Evolutionary conservation across 129 eudicot species (phyloP).

Genomic region (Dittrichia graveolens): DNA sequence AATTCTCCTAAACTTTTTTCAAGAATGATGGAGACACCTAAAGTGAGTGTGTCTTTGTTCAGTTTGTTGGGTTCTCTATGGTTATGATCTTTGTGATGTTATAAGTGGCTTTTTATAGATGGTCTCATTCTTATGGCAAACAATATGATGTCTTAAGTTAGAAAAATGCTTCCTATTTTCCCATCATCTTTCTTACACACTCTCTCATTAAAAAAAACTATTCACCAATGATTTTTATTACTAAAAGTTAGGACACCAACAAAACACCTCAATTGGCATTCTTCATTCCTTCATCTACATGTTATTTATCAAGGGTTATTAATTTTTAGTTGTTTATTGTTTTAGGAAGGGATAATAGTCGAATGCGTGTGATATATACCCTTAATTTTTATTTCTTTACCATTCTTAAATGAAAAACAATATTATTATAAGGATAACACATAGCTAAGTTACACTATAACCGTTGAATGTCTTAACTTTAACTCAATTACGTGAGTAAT

Average conservation of each 20-base stretch:
- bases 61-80: conserved; percentile 13
- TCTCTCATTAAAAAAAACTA: conserved; percentile 38
- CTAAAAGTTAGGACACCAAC: conserved; percentile 69
- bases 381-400: too few species aligned
- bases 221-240: conserved; percentile 63
- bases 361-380: too few species aligned
- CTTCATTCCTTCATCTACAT: neutral
- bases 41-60: conserved; percentile 28
- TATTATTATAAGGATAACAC: too few species aligned
- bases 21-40: conserved; percentile 26
- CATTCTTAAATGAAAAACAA: too few species aligned
- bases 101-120: conserved; percentile 39
- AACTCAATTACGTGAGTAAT: too few species aligned
- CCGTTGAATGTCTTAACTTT: too few species aligned
- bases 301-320: neutral
- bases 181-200: conserved; percentile 58
- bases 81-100: conserved; percentile 37
- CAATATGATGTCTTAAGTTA: conserved; percentile 59
- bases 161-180: conserved; percentile 69
- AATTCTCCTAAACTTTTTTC: neutral
- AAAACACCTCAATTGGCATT: conserved; percentile 34
- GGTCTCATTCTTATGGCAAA: conserved; percentile 74
- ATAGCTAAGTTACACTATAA: too few species aligned
- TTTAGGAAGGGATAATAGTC: neutral
- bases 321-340: neutral